phyloP scores from a whole-genome alignment of 2,329 filamentous ascomycete genomes.

The Didymella lethalis region DNA sequence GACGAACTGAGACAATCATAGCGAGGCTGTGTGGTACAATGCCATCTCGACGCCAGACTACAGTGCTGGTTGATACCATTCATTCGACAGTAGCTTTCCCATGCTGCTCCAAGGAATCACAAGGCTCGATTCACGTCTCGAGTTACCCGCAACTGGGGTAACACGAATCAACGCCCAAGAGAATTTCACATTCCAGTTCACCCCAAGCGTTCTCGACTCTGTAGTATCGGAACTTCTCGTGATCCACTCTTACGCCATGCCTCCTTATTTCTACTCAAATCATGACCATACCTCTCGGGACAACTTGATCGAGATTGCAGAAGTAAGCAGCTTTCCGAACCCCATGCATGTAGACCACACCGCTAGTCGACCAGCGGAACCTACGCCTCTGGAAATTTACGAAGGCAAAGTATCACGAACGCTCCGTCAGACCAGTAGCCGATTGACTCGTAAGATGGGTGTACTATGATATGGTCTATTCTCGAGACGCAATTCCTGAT shows the following conservation, averaged over 20 bases:
- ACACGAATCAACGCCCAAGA: background rate
- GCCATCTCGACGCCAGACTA: background rate
- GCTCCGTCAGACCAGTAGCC: background rate
- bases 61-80: background rate
- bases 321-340: background rate
- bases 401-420: background rate
- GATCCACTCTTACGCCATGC: background rate
- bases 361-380: background rate
- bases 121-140: background rate
- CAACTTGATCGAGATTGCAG: background rate
- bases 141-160: background rate
- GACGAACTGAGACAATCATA: constrained; percentile 1
- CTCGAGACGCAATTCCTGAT: background rate
- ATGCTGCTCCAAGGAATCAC: background rate
- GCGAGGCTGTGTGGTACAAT: constrained; percentile 14
- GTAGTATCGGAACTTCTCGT: background rate
- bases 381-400: background rate
- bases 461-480: background rate
- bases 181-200: background rate
- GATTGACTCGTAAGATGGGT: too few species aligned
- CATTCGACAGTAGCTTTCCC: background rate
- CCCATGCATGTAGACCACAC: background rate
- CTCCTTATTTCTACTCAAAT: background rate
- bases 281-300: background rate
- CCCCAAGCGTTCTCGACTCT: background rate